These are phyloP conservation scores for Starmera caribaea DNA, from an alignment of 805 yeast genomes.

Conservation along the genomic window DNA sequence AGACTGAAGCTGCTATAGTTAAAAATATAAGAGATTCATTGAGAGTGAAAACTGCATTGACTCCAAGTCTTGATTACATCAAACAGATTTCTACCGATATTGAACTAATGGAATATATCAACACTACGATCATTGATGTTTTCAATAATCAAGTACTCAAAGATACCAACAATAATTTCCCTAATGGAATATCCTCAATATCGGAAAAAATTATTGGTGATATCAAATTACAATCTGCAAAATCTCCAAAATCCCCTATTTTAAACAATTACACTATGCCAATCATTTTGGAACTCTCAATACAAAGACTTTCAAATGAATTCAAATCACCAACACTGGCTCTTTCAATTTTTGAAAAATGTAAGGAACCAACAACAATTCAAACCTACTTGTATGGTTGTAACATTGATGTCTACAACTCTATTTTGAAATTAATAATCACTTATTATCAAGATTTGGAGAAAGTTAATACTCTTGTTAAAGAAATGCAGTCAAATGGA, in stretches of 20 bases:
- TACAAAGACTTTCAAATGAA: slow-evolving; percentile 3
- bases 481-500: slow-evolving; percentile 27
- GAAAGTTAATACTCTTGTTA: slow-evolving; percentile 19
- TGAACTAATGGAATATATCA: slow-evolving; percentile 15
- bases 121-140: not conserved
- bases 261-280: slow-evolving; percentile 11
- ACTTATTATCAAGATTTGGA: slow-evolving; percentile 22
- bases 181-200: not conserved
- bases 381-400: slow-evolving; percentile 23
- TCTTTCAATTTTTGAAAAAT: slow-evolving; percentile 21
- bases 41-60: slow-evolving; percentile 1
- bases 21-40: too few relatives aligned
- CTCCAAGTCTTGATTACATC: slow-evolving; percentile 11
- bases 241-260: slow-evolving; percentile 4
- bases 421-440: slow-evolving; percentile 25
- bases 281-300: slow-evolving; percentile 3
- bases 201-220: not conserved
- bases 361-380: slow-evolving; percentile 18
- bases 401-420: slow-evolving; percentile 25
- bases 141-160: too few relatives aligned
- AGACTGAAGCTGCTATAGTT: too few relatives aligned
- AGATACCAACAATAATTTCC: too few relatives aligned
- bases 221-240: not conserved
- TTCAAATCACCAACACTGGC: slow-evolving; percentile 14
- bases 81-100: slow-evolving; percentile 16